Percentiles rank a stretch among this genome's conserved stretches.
Conservation (phyloP, 2,329 filamentous ascomycete genomes). For the Calonectria ilicicola region DNA sequence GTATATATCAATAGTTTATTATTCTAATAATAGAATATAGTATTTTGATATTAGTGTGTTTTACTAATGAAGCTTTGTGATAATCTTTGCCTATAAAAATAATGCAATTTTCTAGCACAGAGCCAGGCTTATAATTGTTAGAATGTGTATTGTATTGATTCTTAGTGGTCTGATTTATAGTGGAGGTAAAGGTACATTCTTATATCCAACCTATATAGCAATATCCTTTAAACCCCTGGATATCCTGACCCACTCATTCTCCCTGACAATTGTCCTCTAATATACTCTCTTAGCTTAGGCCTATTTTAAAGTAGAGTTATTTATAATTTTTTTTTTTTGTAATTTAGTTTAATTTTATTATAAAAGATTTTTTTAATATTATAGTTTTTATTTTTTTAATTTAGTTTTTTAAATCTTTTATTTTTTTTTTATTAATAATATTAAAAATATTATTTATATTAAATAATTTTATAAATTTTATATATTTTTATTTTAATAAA, state of each 20-base stretch:
- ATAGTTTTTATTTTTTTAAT: not conserved
- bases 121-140: too few species aligned
- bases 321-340: not conserved
- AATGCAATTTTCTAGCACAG: too few species aligned
- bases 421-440: not conserved
- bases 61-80: too few species aligned
- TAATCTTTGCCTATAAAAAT: too few species aligned
- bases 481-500: not conserved
- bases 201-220: too few species aligned
- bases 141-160: too few species aligned
- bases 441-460: not conserved
- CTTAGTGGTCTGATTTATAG: too few species aligned
- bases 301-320: not conserved
- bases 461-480: not conserved
- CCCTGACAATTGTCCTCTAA: not conserved
- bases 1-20: too few species aligned
- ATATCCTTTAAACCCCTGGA: too few species aligned
- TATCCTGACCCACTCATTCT: not conserved
- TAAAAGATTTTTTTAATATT: not conserved
- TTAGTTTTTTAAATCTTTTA: not conserved
- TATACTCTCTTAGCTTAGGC: not conserved
- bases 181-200: too few species aligned
- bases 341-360: not conserved
- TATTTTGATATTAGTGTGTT: too few species aligned
- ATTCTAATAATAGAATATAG: too few species aligned